Percentiles rank a stretch among this genome's conserved stretches.
Evolutionary conservation across 352 stramenopile species (phyloP).

Genomic region (Pythium pyrilobum): DNA sequence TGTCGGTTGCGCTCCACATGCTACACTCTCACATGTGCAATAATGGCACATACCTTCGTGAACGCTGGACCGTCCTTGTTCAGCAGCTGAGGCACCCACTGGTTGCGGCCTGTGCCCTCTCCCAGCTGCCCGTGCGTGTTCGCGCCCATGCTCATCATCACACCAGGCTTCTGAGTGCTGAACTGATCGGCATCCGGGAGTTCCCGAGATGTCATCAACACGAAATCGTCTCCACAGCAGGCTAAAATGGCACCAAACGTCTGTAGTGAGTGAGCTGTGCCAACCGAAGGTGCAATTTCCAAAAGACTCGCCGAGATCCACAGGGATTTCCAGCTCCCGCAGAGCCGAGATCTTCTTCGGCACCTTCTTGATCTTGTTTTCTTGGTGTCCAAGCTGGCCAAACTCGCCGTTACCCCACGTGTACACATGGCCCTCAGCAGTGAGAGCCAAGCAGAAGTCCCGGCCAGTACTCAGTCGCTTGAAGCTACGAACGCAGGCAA

Average conservation of each 20-base stretch:
- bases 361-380: constrained; percentile 84
- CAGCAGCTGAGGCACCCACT: constrained; percentile 74
- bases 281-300: too few species aligned
- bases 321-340: constrained; percentile 69
- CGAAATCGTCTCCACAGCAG: constrained; percentile 58
- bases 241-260: too few species aligned
- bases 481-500: constrained; percentile 28
- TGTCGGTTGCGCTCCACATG: too few species aligned
- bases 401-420: constrained; percentile 76
- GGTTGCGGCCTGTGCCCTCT: constrained; percentile 67
- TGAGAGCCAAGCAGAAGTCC: constrained; percentile 57
- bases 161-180: constrained; percentile 64
- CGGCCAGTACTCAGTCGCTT: constrained; percentile 44
- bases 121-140: constrained; percentile 67
- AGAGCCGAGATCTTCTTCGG: constrained; percentile 84
- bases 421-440: constrained; percentile 63
- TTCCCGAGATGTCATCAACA: constrained; percentile 65
- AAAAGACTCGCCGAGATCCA: constrained; percentile 42
- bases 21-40: background rate
- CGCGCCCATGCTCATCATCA: constrained; percentile 78
- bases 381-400: constrained; percentile 75
- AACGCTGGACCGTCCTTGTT: constrained; percentile 61
- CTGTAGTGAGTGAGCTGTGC: too few species aligned
- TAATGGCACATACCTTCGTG: constrained; percentile 32
- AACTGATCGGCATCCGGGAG: constrained; percentile 68